A percentile compares a stretch with the other conserved stretches of the same genome.
phyloP scores from a whole-genome alignment of 2,329 filamentous ascomycete species.

The Xylariaceae sp. region DNA sequence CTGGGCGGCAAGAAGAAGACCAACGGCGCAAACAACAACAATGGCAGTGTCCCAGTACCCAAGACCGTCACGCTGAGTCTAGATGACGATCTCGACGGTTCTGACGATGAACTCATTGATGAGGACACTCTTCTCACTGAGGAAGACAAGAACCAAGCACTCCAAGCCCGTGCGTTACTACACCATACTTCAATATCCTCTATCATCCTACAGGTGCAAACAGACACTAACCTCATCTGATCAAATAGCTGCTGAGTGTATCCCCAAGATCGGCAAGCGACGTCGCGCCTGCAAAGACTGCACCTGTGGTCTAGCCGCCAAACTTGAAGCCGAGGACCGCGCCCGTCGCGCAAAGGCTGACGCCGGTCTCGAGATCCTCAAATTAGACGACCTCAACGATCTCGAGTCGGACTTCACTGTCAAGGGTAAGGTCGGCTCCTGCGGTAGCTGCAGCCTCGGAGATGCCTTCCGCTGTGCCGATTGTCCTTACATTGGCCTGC shows the following conservation, averaged over 20 bases:
- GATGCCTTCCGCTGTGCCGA: conserved; percentile 78
- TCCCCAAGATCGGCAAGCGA: conserved; percentile 81
- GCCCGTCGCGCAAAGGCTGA: conserved; percentile 63
- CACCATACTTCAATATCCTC: background rate
- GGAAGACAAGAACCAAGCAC: conserved; percentile 73
- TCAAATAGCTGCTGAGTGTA: conserved; percentile 71
- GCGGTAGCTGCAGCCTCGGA: conserved; percentile 83
- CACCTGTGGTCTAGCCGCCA: conserved; percentile 85
- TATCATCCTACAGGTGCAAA: background rate
- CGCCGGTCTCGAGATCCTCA: conserved; percentile 58
- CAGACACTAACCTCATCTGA: conserved; percentile 20
- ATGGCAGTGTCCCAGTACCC: conserved; percentile 33
- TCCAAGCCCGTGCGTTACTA: conserved; percentile 73
- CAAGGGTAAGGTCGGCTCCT: conserved; percentile 93
- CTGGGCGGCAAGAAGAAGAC: conserved; percentile 60
- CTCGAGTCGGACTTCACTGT: conserved; percentile 91
- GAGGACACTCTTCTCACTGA: conserved; percentile 84
- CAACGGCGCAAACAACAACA: conserved; percentile 36
- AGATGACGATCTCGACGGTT: conserved; percentile 62
- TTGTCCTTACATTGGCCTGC: conserved; percentile 51
- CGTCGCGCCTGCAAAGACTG: conserved; percentile 97
- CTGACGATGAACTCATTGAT: conserved; percentile 84
- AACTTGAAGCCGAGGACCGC: conserved; percentile 79
- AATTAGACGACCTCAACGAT: conserved; percentile 71
- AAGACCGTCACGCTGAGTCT: conserved; percentile 61